Base-by-base conservation (phyloP, 2,329 filamentous ascomycete species). In the Didymella keratinophila region DNA sequence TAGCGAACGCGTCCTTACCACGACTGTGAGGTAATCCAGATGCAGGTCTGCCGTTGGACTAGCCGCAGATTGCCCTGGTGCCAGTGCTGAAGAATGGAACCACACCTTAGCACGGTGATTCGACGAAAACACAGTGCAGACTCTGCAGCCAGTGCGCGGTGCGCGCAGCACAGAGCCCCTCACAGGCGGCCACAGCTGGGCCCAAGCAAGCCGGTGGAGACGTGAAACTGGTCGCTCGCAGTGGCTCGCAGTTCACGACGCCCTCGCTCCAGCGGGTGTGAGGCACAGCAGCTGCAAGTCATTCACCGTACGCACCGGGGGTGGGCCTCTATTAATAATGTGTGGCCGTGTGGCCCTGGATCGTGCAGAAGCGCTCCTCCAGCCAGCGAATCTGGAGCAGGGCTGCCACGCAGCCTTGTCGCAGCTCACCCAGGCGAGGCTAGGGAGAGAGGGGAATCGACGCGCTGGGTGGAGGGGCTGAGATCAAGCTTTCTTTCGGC, bases 331-430 rank as follows among this genome's bases (percentile, higher is more conserved):
- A 49, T 50, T 49, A 55, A 56, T 56, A 55, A 64, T 60, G 63
- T 25, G 58, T 37, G 48, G 48, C 32, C 42, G 54, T 52, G 54
- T 58, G 49, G 51, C 50, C 53, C 60, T 55, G 60, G 66, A 69
- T 68, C 63, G 65, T 66, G 65, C 68, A 65, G 62, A 52, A 54
- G 56, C 56, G 52, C 52, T 56, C 52, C 57, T 45, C 47, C 44
- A 37, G 52, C 41, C 60, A 58, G 56, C 52, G 60, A 52, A 57
- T 56, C 52, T 57, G 52, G 58, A 52, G 44, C 49, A 58, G 49
- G 49, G 45, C 51, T 61, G 64, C 69, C 64, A 70, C 69, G 70
- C 70, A 70, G 66, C 66, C 68, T 61, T 61, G 66, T 67, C 58
- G 62, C 55, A 56, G 52, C 37, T 48, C 42, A 34, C 54, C 52